Base-by-base conservation (phyloP, 2,329 filamentous ascomycete genomes). In the Xylariaceae sp. region DNA sequence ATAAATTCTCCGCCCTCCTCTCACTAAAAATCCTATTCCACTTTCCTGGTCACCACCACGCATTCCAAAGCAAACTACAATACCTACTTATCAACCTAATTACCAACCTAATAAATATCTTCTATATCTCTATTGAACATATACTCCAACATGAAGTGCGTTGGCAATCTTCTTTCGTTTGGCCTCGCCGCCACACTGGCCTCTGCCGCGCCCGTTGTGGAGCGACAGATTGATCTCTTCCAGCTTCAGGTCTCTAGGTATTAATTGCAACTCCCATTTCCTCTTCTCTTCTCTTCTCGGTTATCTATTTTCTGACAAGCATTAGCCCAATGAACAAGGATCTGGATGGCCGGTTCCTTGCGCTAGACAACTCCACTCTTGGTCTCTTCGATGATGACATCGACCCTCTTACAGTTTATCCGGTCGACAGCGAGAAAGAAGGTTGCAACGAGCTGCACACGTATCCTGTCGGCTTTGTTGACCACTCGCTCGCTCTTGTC, bases 401-500 rank as follows among this genome's bases (percentile, higher is more conserved):
- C 48, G 21, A 54, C 6, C 50, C 65, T 2, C 44, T 72, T 42
- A 50, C 58, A 29, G 69, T 77, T 57, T 73, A 72, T 64, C 52
- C 69, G 7, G 57, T 70, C 6, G 54, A 59, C 21, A 67, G 67
- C 60, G 49, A 57, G 14, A 63, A 69, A 46, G 60, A 62, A 29
- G 65, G 67, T 45, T 64, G 64, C 50, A 67, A 60, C 42, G 68
- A 75, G 59, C 71, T 77, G 44, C 75, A 74, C 69, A 71, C 67
- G 7, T 74, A 68, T 52, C 74, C 75, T 16, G 56, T 71, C 40
- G 69, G 70, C 64, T 67, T 70, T 43, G 65, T 72, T 41, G 71
- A 74, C 65, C 70, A 73, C 56, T 67, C 68, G 2, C 68, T 78
- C 37, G 74, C 69, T 19, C 68, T 77, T 26, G 59, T 73, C n/a